Evolutionary conservation across 805 yeast species (phyloP), one percentile per base, ranked within the genome.

Genomic region (Suhomyces sp.): DNA sequence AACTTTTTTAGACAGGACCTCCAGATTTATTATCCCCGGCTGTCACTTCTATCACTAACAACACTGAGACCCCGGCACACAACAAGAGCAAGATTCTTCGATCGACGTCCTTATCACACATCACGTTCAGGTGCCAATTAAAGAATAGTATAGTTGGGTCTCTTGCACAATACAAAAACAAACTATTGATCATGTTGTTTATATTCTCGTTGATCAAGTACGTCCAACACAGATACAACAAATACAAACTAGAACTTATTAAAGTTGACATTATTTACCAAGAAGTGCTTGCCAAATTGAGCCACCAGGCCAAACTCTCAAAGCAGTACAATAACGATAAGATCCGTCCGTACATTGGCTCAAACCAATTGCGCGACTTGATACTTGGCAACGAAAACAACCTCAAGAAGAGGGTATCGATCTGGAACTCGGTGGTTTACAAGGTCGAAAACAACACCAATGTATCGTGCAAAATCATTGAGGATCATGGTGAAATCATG

Each of bases 401-500:
- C 43, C 67, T 73, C 25, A 69, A 56, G 57, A 57, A 58, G 43
- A 49, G 63, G 55, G 56, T 78, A 53, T 61, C 69, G 29, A 60
- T 85, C 7, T 89, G 97, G 96, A 75, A 73, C 13, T 62, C 65
- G 21, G 84, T 89, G 1, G 72, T 77, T 44, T 68, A 68, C 19
- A 73, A 69, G 29, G 78, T 91, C 5, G 96, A 89, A 57, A 68
- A 72, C 44, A 86, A 88, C 64, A 72, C 87, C 20, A 86, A 85
- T 60, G 81, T 91, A 10, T 79, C 84, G 52, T 73, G 78, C 15
- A 76, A 81, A 37, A 77, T 85, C 50, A 69, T 82, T 51, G 97
- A 91, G 64, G 77, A 85, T 25, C 87, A 86, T 61, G 97, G 97
- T 15, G 97, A 91, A 58, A 87, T 91, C 54, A 82, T 87, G 78